Conservation (phyloP, 345 rosid species). For the Heritiera fomes region DNA sequence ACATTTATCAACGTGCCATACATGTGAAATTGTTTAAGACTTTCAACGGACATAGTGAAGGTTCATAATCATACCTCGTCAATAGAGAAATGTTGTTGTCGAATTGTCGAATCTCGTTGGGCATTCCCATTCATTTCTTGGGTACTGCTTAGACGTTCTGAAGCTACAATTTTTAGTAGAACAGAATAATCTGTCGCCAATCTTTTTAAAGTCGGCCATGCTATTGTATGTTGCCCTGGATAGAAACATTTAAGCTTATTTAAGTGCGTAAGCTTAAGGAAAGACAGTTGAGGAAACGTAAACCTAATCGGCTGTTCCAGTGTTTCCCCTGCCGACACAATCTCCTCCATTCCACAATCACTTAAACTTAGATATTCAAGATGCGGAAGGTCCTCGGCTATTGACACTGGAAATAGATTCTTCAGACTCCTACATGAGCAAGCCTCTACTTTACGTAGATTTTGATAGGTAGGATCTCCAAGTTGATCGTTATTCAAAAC, state of each 20-base stretch:
- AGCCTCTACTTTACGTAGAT: neutral
- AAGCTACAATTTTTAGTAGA: neutral
- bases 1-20: no score
- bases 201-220: neutral
- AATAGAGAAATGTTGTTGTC: neutral
- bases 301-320: neutral
- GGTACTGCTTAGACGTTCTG: neutral
- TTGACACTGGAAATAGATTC: conserved; percentile 17
- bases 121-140: neutral
- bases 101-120: neutral
- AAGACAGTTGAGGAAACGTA: conserved; percentile 11
- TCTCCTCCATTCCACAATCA: conserved; percentile 1
- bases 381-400: conserved; percentile 15
- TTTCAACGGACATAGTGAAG: neutral
- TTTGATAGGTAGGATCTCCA: neutral
- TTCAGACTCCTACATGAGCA: fast-evolving
- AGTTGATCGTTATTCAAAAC: conserved; percentile 2
- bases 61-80: neutral
- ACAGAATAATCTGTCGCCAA: neutral
- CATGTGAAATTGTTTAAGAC: no score
- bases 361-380: neutral
- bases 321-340: neutral
- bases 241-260: conserved; percentile 15
- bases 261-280: neutral
- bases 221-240: neutral